phyloP scores from a whole-genome alignment of 2,329 filamentous ascomycete genomes.

The Domatiomyces globalis region DNA sequence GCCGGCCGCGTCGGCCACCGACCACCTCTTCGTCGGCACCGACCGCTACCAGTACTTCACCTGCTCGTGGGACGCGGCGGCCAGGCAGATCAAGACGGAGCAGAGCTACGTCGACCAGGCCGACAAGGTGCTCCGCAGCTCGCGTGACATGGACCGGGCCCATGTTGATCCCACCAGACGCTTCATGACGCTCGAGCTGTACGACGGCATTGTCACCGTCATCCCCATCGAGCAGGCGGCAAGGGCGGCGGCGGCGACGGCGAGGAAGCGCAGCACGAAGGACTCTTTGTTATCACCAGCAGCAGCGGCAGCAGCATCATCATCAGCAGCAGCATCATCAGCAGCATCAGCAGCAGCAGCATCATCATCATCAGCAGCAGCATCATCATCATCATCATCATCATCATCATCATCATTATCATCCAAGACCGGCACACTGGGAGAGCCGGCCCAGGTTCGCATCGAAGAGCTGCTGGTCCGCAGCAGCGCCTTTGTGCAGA shows the following conservation, averaged over 20 bases:
- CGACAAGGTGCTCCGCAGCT: conserved; percentile 52
- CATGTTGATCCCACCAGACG: conserved; percentile 66
- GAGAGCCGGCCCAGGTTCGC: conserved; percentile 46
- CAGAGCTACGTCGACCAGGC: conserved; percentile 47
- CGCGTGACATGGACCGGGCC: conserved; percentile 69
- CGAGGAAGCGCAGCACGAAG: too few relatives aligned
- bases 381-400: neutral
- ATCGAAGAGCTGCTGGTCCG: conserved; percentile 54
- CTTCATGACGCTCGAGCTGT: conserved; percentile 53
- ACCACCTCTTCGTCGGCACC: conserved; percentile 85
- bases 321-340: neutral
- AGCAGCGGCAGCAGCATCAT: neutral
- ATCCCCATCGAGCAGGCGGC: conserved; percentile 41
- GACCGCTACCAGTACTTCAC: conserved; percentile 86
- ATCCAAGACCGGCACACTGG: conserved; percentile 40
- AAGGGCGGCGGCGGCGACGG: conserved; percentile 18
- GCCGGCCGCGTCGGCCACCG: conserved; percentile 57
- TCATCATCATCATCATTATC: neutral
- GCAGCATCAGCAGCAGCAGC: neutral
- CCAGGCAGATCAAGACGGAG: conserved; percentile 40
- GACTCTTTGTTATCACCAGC: too few relatives aligned
- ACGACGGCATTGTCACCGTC: conserved; percentile 53
- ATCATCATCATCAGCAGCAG: neutral
- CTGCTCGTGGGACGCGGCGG: conserved; percentile 58
- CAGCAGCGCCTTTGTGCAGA: conserved; percentile 51